These are phyloP conservation scores for Aspergillus nomiae DNA, from an alignment of 2,329 filamentous ascomycete genomes.

Conservation along the genomic window DNA sequence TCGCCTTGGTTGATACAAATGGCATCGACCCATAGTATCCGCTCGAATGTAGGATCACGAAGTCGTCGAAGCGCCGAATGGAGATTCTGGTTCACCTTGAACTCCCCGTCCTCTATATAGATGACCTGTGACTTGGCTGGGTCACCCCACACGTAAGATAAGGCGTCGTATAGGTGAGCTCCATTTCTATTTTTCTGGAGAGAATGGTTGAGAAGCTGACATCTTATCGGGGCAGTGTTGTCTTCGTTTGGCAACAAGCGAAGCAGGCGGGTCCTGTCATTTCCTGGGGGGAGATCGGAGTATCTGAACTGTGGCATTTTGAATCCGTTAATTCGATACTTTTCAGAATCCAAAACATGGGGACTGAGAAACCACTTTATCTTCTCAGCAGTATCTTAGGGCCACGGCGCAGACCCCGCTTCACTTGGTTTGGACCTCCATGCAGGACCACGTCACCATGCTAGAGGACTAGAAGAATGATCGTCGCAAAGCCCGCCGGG, in stretches of 20 bases:
- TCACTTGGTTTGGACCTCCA: too few species aligned
- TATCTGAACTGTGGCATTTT: neutral
- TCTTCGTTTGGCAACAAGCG: constrained; percentile 5
- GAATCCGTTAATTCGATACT: too few species aligned
- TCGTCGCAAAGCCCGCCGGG: too few species aligned
- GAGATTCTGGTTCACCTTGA: neutral
- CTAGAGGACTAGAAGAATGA: too few species aligned
- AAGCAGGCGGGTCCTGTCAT: constrained; percentile 2
- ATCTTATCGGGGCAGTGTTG: neutral
- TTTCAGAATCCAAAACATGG: too few species aligned
- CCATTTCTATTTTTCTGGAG: neutral
- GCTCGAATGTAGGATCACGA: neutral
- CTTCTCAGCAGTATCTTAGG: too few species aligned
- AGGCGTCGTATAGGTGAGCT: neutral
- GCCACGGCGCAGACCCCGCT: too few species aligned
- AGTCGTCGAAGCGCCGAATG: neutral
- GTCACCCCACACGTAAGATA: constrained; percentile 1
- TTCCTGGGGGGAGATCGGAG: neutral
- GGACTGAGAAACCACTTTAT: too few species aligned
- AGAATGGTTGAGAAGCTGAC: neutral
- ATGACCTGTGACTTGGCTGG: neutral
- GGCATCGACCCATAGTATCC: constrained; percentile 3
- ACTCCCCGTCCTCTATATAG: neutral
- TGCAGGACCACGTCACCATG: too few species aligned
- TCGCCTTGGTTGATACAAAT: neutral